Conservation (phyloP, 2,329 filamentous ascomycete genomes). For the Diaporthe longicolla region DNA sequence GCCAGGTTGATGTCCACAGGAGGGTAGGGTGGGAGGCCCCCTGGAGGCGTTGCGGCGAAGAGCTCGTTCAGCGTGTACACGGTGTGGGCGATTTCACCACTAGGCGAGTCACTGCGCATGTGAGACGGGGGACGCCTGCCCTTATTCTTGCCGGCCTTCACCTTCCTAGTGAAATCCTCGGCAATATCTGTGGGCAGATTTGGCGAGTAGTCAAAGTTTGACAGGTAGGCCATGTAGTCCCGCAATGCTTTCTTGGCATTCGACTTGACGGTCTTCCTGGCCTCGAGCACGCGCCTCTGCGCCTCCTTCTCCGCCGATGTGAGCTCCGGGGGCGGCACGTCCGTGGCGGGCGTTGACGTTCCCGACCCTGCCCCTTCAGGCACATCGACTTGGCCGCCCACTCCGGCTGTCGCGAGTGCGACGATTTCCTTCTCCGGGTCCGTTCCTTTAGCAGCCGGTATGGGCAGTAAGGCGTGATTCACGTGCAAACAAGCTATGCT, state of each 20-base stretch:
- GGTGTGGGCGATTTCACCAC: conserved; percentile 52
- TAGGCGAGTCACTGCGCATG: conserved; percentile 40
- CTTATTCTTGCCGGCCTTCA: conserved; percentile 69
- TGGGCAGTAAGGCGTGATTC: conserved; percentile 57
- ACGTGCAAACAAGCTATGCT: conserved; percentile 78
- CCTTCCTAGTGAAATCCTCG: conserved; percentile 69
- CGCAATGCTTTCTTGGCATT: conserved; percentile 83
- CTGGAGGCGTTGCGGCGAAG: conserved; percentile 77
- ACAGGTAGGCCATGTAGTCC: conserved; percentile 81
- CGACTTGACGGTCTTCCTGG: conserved; percentile 77
- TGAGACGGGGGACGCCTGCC: conserved; percentile 55
- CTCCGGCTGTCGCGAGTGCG: conserved; percentile 44
- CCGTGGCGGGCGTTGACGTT: conserved; percentile 44
- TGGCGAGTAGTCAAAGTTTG: conserved; percentile 84
- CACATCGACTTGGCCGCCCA: not conserved
- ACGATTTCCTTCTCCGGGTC: conserved; percentile 42
- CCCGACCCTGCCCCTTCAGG: conserved; percentile 20
- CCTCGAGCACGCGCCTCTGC: conserved; percentile 65
- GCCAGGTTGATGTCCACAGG: conserved; percentile 55
- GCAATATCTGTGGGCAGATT: conserved; percentile 73
- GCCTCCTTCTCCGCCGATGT: conserved; percentile 62
- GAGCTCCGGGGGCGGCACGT: conserved; percentile 49
- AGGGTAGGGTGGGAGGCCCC: conserved; percentile 78
- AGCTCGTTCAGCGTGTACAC: conserved; percentile 70
- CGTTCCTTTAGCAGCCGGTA: conserved; percentile 35